Evolutionary conservation across 352 stramenopile genomes (phyloP).

Genomic region (Blastocystis sp.): DNA sequence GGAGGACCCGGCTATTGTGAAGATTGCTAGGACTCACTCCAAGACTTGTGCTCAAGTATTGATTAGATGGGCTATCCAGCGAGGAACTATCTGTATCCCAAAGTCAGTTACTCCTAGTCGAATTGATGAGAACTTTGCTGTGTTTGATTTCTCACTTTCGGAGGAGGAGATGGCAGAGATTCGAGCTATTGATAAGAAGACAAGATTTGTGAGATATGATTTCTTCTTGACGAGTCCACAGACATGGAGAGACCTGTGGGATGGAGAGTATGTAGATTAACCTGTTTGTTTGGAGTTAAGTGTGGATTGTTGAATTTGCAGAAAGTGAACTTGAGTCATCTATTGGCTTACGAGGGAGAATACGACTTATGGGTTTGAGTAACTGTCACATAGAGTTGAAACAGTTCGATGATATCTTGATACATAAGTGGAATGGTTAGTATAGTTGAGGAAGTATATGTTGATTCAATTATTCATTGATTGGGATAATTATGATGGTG

Average conservation of each 20-base stretch:
- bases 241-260: constrained; percentile 53
- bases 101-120: constrained; percentile 72
- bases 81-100: constrained; percentile 73
- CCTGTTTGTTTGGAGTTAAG: not conserved
- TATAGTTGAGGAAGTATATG: too few species aligned
- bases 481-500: too few species aligned
- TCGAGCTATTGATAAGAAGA: constrained; percentile 74
- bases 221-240: constrained; percentile 27
- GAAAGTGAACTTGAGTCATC: too few species aligned
- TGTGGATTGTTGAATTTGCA: too few species aligned
- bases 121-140: constrained; percentile 74
- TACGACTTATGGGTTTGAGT: too few species aligned
- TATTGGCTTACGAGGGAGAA: too few species aligned
- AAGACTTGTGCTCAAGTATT: constrained; percentile 75
- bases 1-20: constrained; percentile 71
- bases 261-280: constrained; percentile 56
- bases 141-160: constrained; percentile 75
- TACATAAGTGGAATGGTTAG: too few species aligned
- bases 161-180: constrained; percentile 75
- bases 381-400: too few species aligned
- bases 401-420: too few species aligned
- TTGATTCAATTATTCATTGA: too few species aligned
- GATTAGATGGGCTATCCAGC: constrained; percentile 75
- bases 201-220: not conserved
- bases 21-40: constrained; percentile 70